A percentile compares a stretch with the other conserved stretches of the same genome.
Conservation (phyloP, 495 filamentous ascomycete genomes). For the Viridothelium virens region DNA sequence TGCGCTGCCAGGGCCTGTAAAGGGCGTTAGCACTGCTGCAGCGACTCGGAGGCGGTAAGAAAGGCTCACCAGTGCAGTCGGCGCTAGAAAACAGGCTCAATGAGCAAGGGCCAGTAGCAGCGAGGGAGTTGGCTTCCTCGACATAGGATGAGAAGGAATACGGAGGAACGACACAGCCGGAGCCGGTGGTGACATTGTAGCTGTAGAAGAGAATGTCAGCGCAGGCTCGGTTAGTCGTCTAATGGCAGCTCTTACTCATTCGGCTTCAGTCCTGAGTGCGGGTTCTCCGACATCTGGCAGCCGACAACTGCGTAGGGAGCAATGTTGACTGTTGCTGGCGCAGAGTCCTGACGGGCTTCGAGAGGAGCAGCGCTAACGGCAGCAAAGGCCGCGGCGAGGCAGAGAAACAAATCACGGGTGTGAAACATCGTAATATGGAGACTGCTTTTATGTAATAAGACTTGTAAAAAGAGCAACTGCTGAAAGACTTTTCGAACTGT, state of each 20-base stretch:
- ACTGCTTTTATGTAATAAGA: neutral
- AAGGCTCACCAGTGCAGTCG: conserved; percentile 4
- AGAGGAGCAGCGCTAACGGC: conserved; percentile 9
- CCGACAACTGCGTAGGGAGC: conserved; percentile 10
- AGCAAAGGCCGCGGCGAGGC: conserved; percentile 10
- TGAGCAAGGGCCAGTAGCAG: conserved; percentile 5
- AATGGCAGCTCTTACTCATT: conserved; percentile 5
- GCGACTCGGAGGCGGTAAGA: neutral
- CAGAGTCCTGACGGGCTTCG: conserved; percentile 9
- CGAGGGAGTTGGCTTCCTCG: conserved; percentile 9
- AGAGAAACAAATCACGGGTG: neutral
- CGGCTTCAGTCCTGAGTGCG: conserved; percentile 6
- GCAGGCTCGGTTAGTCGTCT: neutral
- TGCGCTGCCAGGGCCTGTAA: neutral
- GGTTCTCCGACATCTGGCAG: conserved; percentile 9
- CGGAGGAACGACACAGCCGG: conserved; percentile 4
- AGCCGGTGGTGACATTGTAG: conserved; percentile 9
- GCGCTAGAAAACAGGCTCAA: neutral
- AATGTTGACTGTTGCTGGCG: conserved; percentile 11
- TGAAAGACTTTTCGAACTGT: neutral
- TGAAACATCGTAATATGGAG: neutral
- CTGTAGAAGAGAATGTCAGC: conserved; percentile 5
- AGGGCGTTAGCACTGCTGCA: conserved; percentile 2
- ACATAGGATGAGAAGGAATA: conserved; percentile 3
- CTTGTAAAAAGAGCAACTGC: neutral